Evolutionary conservation across 305 asterid genomes (phyloP).

Genomic region (Fraxinus albicans): DNA sequence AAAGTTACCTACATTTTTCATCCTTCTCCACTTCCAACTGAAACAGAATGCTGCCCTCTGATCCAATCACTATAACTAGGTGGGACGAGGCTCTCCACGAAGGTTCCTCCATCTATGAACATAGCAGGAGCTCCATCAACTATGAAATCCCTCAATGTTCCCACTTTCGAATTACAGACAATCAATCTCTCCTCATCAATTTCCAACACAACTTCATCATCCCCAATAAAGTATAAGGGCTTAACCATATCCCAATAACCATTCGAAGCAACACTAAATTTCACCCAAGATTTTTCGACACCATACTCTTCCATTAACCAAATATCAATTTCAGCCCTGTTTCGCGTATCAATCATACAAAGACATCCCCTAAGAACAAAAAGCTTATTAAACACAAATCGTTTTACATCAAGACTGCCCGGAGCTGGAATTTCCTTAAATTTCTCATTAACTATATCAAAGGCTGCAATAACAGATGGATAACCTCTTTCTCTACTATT

Average conservation of each 20-base stretch:
- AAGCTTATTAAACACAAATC: conserved; percentile 30
- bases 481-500: background rate
- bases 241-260: background rate
- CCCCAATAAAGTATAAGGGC: conserved; percentile 3
- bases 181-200: background rate
- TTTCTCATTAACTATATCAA: conserved; percentile 26
- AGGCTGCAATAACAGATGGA: conserved; percentile 35
- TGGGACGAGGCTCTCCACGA: background rate
- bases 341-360: conserved; percentile 24
- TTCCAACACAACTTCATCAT: background rate
- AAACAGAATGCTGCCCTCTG: background rate
- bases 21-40: background rate
- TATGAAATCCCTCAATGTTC: background rate
- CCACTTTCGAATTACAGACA: background rate
- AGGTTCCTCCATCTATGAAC: background rate
- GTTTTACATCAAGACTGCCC: conserved; percentile 9
- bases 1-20: background rate
- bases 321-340: conserved; percentile 20
- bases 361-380: conserved; percentile 36
- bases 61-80: background rate
- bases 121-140: conserved; percentile 1
- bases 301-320: conserved; percentile 45
- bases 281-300: conserved; percentile 31
- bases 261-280: conserved; percentile 1
- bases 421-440: conserved; percentile 37